A percentile compares a stretch with the other conserved stretches of the same genome.
These are phyloP conservation scores for Dendrocalamus latiflorus DNA, from an alignment of 202 grass and related monocot species.

Conservation along the genomic window DNA sequence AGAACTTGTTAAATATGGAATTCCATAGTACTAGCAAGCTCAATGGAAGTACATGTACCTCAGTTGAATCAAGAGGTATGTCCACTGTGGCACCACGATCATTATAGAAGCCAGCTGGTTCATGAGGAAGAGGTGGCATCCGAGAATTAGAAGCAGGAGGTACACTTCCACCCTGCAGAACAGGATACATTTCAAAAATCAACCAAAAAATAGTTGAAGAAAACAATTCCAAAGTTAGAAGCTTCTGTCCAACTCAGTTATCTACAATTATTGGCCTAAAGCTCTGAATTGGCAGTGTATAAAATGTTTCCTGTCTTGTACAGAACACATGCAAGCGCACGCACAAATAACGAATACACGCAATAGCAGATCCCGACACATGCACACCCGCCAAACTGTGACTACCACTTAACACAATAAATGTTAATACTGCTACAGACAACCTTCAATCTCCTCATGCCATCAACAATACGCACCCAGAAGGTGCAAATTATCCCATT, in stretches of 20 bases:
- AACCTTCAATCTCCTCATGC: neutral
- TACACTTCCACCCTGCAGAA: conserved; percentile 45
- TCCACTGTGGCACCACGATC: conserved; percentile 55
- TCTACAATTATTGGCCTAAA: neutral
- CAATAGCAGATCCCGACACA: neutral
- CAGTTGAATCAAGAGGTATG: conserved; percentile 72
- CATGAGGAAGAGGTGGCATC: conserved; percentile 80
- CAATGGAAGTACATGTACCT: conserved; percentile 34
- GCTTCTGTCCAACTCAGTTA: neutral
- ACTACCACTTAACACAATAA: neutral
- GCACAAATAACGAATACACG: neutral
- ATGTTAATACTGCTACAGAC: neutral
- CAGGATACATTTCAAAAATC: neutral
- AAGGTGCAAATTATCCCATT: neutral
- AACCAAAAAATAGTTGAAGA: conserved; percentile 4
- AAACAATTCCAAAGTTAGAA: neutral
- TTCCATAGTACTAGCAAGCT: neutral
- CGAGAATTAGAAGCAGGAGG: conserved; percentile 67
- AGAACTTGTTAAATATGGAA: neutral
- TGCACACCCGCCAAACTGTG: neutral
- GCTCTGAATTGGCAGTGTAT: neutral
- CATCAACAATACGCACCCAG: neutral
- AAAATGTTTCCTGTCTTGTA: neutral
- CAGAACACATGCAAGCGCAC: neutral
- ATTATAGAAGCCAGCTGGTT: conserved; percentile 96